These are phyloP conservation scores for Puya raimondii DNA, from an alignment of 176 grass and related monocot species.

Conservation along the genomic window DNA sequence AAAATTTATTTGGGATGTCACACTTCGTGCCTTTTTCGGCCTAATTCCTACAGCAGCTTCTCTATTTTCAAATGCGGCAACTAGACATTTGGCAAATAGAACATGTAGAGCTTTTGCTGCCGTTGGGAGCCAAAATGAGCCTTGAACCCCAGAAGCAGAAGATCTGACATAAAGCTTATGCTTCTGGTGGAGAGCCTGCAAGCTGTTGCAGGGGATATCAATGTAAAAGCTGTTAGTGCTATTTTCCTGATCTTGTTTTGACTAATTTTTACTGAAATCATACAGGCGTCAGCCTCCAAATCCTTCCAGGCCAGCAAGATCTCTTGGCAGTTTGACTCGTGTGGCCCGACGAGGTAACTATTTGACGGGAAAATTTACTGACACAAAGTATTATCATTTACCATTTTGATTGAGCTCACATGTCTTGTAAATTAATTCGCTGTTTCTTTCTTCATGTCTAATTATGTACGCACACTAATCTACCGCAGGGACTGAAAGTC, in stretches of 20 bases:
- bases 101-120: too few species aligned
- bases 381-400: too few species aligned
- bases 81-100: too few species aligned
- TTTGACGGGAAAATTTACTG: too few species aligned
- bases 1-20: neutral
- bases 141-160: too few species aligned
- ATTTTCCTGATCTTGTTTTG: neutral
- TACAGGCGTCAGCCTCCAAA: conserved; percentile 56
- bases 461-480: conserved; percentile 1
- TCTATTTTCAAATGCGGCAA: too few species aligned
- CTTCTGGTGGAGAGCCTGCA: neutral
- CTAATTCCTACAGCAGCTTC: too few species aligned
- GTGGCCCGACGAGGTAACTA: conserved; percentile 54
- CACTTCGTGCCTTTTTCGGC: too few species aligned
- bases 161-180: too few species aligned
- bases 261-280: neutral
- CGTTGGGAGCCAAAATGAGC: too few species aligned
- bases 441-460: conserved; percentile 6
- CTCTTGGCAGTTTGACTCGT: conserved; percentile 45
- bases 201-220: neutral
- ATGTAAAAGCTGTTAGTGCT: neutral
- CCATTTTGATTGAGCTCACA: conserved; percentile 2
- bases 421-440: neutral
- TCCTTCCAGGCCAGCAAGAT: conserved; percentile 54
- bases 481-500: conserved; percentile 50